phyloP scores from a whole-genome alignment of 192 early-diverging fungal species.

The Mortierella claussenii region DNA sequence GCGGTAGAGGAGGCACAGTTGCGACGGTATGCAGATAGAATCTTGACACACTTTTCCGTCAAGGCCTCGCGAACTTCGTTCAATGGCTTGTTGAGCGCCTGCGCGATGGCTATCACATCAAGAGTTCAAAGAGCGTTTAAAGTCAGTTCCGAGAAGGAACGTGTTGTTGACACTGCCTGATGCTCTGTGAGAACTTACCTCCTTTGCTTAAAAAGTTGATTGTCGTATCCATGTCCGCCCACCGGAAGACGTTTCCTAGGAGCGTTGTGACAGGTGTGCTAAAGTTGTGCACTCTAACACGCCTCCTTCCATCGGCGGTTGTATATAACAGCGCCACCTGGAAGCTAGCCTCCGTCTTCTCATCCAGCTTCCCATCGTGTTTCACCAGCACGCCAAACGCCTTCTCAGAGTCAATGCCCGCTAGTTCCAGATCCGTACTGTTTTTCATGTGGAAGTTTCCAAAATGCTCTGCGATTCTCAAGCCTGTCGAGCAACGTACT shows the following conservation, averaged over 20 bases:
- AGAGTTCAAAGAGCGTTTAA: neutral
- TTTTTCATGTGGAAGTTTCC: conserved; percentile 97
- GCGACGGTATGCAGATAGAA: conserved; percentile 90
- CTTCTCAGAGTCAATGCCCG: conserved; percentile 86
- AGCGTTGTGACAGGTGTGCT: conserved; percentile 77
- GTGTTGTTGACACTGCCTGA: neutral
- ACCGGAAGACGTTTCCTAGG: conserved; percentile 86
- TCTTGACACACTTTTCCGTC: conserved; percentile 88
- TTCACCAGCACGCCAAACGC: conserved; percentile 84
- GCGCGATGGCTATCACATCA: conserved; percentile 66
- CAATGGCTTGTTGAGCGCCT: conserved; percentile 75
- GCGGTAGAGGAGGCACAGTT: conserved; percentile 89
- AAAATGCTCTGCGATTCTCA: conserved; percentile 87
- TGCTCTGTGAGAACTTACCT: too few relatives aligned
- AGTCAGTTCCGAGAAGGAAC: neutral
- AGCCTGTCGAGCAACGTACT: conserved; percentile 90
- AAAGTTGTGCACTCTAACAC: conserved; percentile 93
- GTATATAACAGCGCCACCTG: conserved; percentile 98
- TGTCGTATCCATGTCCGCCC: conserved; percentile 92
- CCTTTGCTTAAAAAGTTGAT: conserved; percentile 88
- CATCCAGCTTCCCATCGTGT: conserved; percentile 91
- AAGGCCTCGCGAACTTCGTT: conserved; percentile 84
- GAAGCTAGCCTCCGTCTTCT: conserved; percentile 83
- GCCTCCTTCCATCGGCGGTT: conserved; percentile 84
- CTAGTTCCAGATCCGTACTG: conserved; percentile 91